These are phyloP conservation scores for Xylariales sp. DNA, from an alignment of 2,329 filamentous ascomycete species.

Conservation along the genomic window DNA sequence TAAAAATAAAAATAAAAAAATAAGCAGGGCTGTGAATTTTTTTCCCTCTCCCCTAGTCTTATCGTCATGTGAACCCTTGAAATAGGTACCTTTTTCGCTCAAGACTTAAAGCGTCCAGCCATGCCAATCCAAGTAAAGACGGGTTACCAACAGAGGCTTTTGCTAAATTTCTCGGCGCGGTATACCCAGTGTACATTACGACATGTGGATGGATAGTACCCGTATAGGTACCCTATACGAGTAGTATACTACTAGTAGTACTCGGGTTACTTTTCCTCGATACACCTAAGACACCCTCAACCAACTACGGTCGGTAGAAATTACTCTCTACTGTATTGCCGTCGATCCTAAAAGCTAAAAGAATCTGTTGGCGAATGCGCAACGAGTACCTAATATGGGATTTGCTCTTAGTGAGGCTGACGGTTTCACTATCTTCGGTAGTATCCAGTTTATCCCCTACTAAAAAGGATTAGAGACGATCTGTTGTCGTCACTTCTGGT, in stretches of 20 bases:
- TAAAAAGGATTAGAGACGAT: not conserved
- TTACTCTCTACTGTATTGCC: not conserved
- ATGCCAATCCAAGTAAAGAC: not conserved
- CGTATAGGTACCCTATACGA: too few relatives aligned
- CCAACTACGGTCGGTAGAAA: not conserved
- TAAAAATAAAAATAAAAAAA: not conserved
- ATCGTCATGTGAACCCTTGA: too few relatives aligned
- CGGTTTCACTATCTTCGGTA: conserved; percentile 2
- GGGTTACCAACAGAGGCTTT: too few relatives aligned
- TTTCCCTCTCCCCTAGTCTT: too few relatives aligned
- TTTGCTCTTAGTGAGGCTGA: not conserved
- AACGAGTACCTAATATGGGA: not conserved
- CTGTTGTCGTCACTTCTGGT: not conserved
- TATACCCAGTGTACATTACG: too few relatives aligned
- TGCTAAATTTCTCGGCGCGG: too few relatives aligned
- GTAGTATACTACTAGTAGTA: too few relatives aligned
- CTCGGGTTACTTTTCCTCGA: not conserved
- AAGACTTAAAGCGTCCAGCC: too few relatives aligned
- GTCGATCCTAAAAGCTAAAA: not conserved
- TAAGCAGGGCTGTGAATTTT: too few relatives aligned
- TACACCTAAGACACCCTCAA: not conserved
- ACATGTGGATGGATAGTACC: too few relatives aligned
- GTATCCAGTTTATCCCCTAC: conserved; percentile 2
- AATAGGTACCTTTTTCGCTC: too few relatives aligned
- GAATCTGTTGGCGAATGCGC: not conserved